Evolutionary conservation across 73 alveolate species (phyloP).

Genomic region (Paraurostyla sp.): DNA sequence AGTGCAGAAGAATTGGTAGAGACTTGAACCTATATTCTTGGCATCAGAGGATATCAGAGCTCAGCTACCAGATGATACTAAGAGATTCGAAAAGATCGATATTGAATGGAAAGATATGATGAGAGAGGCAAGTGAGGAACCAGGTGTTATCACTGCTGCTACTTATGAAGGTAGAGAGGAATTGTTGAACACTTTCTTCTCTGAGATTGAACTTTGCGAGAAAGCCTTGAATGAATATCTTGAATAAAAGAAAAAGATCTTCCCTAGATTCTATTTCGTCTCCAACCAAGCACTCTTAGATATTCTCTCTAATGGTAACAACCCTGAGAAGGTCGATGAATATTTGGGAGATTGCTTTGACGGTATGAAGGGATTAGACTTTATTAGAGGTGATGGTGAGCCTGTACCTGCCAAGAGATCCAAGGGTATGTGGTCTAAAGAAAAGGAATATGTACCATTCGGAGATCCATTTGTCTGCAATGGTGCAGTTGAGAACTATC

Average conservation of each 20-base stretch:
- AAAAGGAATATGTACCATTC: constrained; percentile 95
- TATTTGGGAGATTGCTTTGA: constrained; percentile 99
- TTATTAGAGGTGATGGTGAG: constrained; percentile 82
- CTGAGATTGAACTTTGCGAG: constrained; percentile 98
- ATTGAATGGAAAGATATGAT: constrained; percentile 97
- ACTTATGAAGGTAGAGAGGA: constrained; percentile 94
- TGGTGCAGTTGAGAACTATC: constrained; percentile 99
- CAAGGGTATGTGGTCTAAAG: constrained; percentile 84
- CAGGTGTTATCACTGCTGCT: constrained; percentile 93
- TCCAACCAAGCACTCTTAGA: constrained; percentile 99
- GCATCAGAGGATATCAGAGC: constrained; percentile 99
- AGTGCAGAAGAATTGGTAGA: constrained; percentile 99
- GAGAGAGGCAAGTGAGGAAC: constrained; percentile 94
- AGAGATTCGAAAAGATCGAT: constrained; percentile 98
- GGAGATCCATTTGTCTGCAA: constrained; percentile 86
- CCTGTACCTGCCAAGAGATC: constrained; percentile 76
- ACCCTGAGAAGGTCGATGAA: constrained; percentile 96
- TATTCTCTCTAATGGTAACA: constrained; percentile 98
- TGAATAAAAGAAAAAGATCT: constrained; percentile 97
- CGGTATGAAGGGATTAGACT: constrained; percentile 97
- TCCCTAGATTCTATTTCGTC: constrained; percentile 99
- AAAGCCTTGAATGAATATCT: constrained; percentile 97
- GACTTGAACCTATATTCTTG: constrained; percentile 98
- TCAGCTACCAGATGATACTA: constrained; percentile 99
- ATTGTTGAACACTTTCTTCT: constrained; percentile 85